Conservation (phyloP, 108 stramenopile species). For the Mediolabrus comicus region DNA sequence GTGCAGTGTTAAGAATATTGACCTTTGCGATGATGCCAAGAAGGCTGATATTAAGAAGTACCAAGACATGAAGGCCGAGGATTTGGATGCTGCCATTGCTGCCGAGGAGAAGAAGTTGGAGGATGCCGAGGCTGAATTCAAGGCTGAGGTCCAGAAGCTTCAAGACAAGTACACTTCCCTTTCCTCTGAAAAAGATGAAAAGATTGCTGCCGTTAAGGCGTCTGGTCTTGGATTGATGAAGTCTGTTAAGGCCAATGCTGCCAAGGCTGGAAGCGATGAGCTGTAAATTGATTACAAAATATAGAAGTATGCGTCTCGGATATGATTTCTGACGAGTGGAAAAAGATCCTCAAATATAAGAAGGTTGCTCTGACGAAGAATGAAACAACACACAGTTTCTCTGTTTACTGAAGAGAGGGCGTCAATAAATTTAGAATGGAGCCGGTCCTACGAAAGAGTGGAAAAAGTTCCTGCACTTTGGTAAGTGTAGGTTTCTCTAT, state of each 20-base stretch:
- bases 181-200: conserved; percentile 68
- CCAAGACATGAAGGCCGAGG: conserved; percentile 39
- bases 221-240: conserved; percentile 88
- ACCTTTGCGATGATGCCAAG: conserved; percentile 72
- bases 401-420: neutral
- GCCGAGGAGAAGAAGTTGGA: conserved; percentile 62
- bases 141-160: conserved; percentile 60
- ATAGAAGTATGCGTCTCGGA: neutral
- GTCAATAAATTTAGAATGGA: neutral
- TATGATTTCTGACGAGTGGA: neutral
- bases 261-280: conserved; percentile 52
- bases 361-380: neutral
- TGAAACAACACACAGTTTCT: neutral
- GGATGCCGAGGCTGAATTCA: conserved; percentile 60
- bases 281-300: conserved; percentile 56
- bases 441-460: neutral
- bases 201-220: conserved; percentile 73
- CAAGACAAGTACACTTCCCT: conserved; percentile 63
- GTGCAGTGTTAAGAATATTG: conserved; percentile 63
- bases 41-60: conserved; percentile 48
- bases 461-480: neutral
- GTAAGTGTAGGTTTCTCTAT: neutral
- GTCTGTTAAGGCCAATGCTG: conserved; percentile 59
- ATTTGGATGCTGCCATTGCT: conserved; percentile 46
- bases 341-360: neutral